Evolutionary conservation across 306 rosid genomes (phyloP), one percentile per base, ranked within the genome.

Genomic region (Ziziphus jujuba): DNA sequence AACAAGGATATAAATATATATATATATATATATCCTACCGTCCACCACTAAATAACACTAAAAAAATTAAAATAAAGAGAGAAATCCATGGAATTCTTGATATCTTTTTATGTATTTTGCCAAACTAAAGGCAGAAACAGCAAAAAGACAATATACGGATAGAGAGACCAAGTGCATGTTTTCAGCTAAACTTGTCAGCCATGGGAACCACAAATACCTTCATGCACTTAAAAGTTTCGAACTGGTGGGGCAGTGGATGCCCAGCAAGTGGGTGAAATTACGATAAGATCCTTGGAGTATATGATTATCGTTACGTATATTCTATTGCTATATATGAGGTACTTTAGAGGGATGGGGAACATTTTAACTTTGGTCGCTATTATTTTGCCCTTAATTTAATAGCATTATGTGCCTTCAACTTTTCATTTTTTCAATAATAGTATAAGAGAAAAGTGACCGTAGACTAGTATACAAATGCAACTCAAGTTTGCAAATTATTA

Each of bases 81-180:
- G 13, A 35, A 59, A 61, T 21, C 38, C 28, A 35, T 22, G 40
- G 12, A 13, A 40, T 5, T 43, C 20, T 20, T 28, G 17, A 23
- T 10, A 22, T 33, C 38, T 21, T 17, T n/a, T 36, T 61, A n/a
- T n/a, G n/a, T n/a, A n/a, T n/a, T n/a, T n/a, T n/a, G 22, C 65
- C 25, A 40, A 40, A 17, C 16, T 7, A 38, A 59, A 34, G 20
- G 65, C 51, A 61, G 22, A 58, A 58, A 58, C 43, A 33, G 13
- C 61, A 33, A 47, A 36, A 21, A 14, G 48, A 63, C 71, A 56
- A 1, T 31, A 38, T 17, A 53, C 5, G 58, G 34, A 33, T 44
- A 15, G 16, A 15, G 16, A 56, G 60, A 72, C 77, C 62, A 63
- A 53, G 3, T 56, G 59, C 77, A 49, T 56, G 77, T 72, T 72